A percentile compares a stretch with the other conserved stretches of the same genome.
phyloP scores from a whole-genome alignment of 352 stramenopile species.

The Phytophthora syringae region DNA sequence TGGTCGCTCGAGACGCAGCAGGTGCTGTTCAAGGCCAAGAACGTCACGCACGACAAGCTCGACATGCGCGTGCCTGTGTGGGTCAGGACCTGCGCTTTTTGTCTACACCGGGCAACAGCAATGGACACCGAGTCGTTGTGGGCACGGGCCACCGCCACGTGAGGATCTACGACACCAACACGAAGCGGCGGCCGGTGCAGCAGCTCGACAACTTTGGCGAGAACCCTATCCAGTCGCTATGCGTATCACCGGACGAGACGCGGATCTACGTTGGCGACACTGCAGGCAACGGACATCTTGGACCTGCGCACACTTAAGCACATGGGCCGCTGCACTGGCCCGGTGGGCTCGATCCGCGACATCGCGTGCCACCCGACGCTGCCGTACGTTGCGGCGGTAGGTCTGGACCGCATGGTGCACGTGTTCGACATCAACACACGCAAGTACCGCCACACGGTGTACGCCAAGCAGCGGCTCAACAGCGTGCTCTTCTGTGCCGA shows the following conservation, averaged over 20 bases:
- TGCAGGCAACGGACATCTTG: slow-evolving; percentile 86
- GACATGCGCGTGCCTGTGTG: slow-evolving; percentile 91
- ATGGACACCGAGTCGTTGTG: slow-evolving; percentile 73
- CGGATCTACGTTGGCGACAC: slow-evolving; percentile 88
- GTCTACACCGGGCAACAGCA: slow-evolving; percentile 56
- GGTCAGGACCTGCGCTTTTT: slow-evolving; percentile 82
- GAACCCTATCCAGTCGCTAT: slow-evolving; percentile 77
- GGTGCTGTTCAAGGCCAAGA: slow-evolving; percentile 84
- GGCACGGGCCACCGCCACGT: slow-evolving; percentile 84
- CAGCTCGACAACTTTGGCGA: slow-evolving; percentile 74
- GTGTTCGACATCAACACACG: slow-evolving; percentile 91
- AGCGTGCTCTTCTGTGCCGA: slow-evolving; percentile 91
- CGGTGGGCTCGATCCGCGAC: slow-evolving; percentile 91
- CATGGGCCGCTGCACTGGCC: slow-evolving; percentile 88
- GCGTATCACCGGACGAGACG: slow-evolving; percentile 77
- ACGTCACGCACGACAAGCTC: slow-evolving; percentile 88
- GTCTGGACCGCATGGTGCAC: slow-evolving; percentile 95
- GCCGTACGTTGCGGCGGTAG: slow-evolving; percentile 90
- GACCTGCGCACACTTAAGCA: slow-evolving; percentile 91
- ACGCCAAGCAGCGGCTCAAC: slow-evolving; percentile 92
- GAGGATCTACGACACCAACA: slow-evolving; percentile 90
- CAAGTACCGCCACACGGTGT: slow-evolving; percentile 76
- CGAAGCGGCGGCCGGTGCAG: slow-evolving; percentile 77
- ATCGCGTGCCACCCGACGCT: slow-evolving; percentile 91
- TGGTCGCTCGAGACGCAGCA: slow-evolving; percentile 87